phyloP scores from a whole-genome alignment of 257 asterid species.

The Solanum corneliomulleri region DNA sequence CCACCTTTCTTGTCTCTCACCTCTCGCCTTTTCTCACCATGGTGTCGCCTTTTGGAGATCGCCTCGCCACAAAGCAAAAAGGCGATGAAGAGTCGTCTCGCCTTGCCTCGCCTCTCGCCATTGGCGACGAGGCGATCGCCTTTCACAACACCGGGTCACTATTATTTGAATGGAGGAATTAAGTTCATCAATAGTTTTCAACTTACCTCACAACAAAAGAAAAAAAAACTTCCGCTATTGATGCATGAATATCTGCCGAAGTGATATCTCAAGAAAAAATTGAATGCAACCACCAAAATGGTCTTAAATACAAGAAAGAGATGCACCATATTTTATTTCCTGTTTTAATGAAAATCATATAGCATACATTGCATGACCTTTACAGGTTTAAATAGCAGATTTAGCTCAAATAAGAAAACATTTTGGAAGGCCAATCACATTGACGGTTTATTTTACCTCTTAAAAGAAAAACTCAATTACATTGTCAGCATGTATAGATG shows the following conservation, averaged over 20 bases:
- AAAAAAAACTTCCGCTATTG: background rate
- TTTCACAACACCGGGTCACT: background rate
- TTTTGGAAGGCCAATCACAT: background rate
- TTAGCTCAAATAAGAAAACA: background rate
- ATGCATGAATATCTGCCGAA: background rate
- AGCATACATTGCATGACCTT: background rate
- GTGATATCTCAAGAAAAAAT: background rate
- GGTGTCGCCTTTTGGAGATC: too few relatives aligned
- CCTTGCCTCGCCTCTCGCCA: too few relatives aligned
- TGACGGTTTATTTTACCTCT: background rate
- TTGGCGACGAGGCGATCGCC: too few relatives aligned
- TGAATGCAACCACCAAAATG: background rate
- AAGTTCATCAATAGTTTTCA: background rate
- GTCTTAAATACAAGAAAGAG: background rate
- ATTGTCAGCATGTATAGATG: background rate
- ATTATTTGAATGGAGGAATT: background rate
- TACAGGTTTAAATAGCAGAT: background rate
- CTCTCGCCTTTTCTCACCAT: too few relatives aligned
- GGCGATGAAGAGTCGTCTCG: too few relatives aligned
- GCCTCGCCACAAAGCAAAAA: too few relatives aligned
- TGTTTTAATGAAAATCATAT: background rate
- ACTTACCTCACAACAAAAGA: background rate
- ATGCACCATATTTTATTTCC: background rate
- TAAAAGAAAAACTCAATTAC: background rate
- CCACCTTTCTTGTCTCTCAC: too few relatives aligned